phyloP scores from a whole-genome alignment of 73 alveolate species.

The Paramecium caudatum region DNA sequence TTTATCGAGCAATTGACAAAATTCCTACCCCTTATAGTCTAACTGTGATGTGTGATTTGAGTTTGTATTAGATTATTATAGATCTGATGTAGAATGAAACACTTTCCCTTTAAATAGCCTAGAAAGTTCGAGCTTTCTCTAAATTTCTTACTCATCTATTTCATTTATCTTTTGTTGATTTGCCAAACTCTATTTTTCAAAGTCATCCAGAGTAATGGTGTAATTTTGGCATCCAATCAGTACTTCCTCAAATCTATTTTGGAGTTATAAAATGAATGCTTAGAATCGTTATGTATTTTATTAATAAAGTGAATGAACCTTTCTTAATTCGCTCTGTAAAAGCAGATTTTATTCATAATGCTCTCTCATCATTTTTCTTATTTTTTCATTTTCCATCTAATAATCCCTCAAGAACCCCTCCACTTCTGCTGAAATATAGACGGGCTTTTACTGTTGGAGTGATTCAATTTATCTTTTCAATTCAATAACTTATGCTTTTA shows the following conservation, averaged over 20 bases:
- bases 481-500: slow-evolving; percentile 3
- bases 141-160: neutral
- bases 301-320: neutral
- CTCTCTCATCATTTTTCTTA: neutral
- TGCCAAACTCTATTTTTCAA: neutral
- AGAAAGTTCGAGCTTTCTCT: neutral
- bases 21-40: neutral
- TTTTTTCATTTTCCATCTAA: slow-evolving; percentile 25
- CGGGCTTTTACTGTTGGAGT: neutral
- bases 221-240: neutral
- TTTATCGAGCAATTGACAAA: neutral
- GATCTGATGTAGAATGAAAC: neutral
- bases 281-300: slow-evolving; percentile 1
- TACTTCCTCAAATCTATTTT: slow-evolving; percentile 4
- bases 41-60: neutral
- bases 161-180: neutral
- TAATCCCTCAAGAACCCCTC: slow-evolving; percentile 17
- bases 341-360: neutral
- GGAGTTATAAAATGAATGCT: neutral
- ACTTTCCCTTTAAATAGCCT: neutral
- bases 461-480: slow-evolving; percentile 12
- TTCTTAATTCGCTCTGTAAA: neutral
- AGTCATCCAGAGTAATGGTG: neutral
- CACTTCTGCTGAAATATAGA: slow-evolving; percentile 17
- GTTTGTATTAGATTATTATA: neutral